Conservation (phyloP, 345 rosid species). For the Citrus trifoliata region DNA sequence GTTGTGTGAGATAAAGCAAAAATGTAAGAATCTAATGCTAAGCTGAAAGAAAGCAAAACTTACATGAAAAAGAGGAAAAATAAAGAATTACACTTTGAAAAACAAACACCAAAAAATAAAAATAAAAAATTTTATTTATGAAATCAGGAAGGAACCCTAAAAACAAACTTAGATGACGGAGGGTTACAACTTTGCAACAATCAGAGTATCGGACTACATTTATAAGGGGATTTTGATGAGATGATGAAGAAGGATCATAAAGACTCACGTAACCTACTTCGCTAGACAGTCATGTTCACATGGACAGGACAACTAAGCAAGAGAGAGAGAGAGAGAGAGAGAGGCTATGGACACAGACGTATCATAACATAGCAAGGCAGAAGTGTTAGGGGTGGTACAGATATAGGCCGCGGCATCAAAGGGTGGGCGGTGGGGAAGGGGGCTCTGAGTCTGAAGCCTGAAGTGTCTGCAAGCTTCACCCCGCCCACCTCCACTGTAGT, state of each 20-base stretch:
- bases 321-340: conserved; percentile 8
- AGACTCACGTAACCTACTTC: conserved; percentile 6
- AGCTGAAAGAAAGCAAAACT: background rate
- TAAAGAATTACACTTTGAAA: conserved; percentile 39
- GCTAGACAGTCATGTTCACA: conserved; percentile 22
- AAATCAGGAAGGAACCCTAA: background rate
- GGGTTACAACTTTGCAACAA: too few species aligned
- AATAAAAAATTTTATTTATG: background rate
- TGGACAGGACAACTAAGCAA: conserved; percentile 34
- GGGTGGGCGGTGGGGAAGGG: conserved; percentile 2
- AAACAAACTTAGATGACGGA: background rate
- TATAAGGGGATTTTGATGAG: background rate
- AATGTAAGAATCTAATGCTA: background rate
- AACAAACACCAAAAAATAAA: background rate
- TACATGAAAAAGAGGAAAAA: background rate
- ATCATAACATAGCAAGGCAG: conserved; percentile 28
- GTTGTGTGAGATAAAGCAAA: background rate
- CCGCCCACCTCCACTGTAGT: background rate
- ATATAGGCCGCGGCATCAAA: conserved; percentile 29
- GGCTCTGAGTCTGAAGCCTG: conserved; percentile 1
- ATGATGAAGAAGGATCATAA: conserved; percentile 3
- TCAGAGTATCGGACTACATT: background rate
- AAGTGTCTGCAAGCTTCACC: background rate
- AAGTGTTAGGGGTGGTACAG: conserved; percentile 7
- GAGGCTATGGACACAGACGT: conserved; percentile 29